phyloP scores from a whole-genome alignment of 1,284 basidiomycete species.

The Ustilago crameri region DNA sequence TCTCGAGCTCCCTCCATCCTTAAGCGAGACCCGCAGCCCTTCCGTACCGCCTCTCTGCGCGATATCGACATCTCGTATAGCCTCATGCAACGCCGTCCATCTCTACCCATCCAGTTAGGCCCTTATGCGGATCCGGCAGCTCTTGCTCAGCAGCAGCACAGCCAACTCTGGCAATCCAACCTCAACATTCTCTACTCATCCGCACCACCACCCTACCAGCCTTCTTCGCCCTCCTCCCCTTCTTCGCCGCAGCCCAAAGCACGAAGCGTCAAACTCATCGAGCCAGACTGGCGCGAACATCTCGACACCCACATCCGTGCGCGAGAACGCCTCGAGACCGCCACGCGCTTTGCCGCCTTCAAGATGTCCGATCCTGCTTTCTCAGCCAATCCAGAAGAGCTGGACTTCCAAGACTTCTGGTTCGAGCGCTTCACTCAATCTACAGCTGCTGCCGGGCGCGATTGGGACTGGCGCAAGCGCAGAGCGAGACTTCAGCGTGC shows the following conservation, averaged over 20 bases:
- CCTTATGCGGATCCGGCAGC: constrained; percentile 2
- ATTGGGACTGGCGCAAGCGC: constrained; percentile 65
- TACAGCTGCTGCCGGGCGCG: constrained; percentile 62
- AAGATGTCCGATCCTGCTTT: neutral
- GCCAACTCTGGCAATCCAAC: constrained; percentile 3
- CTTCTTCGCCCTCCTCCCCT: constrained; percentile 3
- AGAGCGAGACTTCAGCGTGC: constrained; percentile 39
- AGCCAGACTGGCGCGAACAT: constrained; percentile 63
- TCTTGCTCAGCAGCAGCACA: constrained; percentile 7
- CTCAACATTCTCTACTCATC: neutral
- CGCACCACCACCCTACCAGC: constrained; percentile 27
- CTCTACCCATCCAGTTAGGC: constrained; percentile 5
- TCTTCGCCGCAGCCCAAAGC: constrained; percentile 6
- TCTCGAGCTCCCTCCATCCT: constrained; percentile 53
- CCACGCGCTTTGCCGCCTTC: constrained; percentile 23
- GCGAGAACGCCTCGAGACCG: constrained; percentile 56
- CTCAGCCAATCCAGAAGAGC: neutral
- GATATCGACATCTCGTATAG: constrained; percentile 36
- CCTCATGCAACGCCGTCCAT: constrained; percentile 22
- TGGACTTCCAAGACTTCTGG: constrained; percentile 57
- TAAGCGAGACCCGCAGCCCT: constrained; percentile 48
- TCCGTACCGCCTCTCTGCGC: constrained; percentile 40
- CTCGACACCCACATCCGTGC: constrained; percentile 56
- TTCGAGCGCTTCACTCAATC: constrained; percentile 64
- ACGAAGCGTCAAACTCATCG: constrained; percentile 47